Base-by-base conservation (phyloP, 176 grass and related monocot genomes). In the Carex parvula region DNA sequence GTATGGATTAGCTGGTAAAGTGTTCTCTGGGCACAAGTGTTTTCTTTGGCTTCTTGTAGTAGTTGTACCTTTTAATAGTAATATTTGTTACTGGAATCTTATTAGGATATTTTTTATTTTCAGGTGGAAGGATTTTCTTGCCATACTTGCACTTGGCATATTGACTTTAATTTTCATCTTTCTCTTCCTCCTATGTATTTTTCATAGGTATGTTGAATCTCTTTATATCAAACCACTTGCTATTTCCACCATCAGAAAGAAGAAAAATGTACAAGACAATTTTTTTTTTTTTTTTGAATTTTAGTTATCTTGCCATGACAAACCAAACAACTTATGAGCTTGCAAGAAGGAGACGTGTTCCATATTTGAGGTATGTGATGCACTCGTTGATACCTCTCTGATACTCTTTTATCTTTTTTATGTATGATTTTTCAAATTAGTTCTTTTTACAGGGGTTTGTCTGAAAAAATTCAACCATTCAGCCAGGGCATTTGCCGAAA, bases 291-390 rank as follows among this genome's bases (percentile, higher is more conserved):
- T 62, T 80, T 21, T 35, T 18, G 54, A 59, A 78, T 59, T 85
- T 30, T 89, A 99, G 97, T 54, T 96, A 99, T 79, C 89, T 99
- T 81, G 90, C 88, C 68, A 83, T 96, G 83, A 95, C 93, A 92
- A 99, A 99, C 85, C 97, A 99, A 87, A 99, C 97, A 62, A 99
- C 97, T 17, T 99, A 94, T 2, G 97, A 99, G 86, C 87, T 94
- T 79, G 97, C 91, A 7, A 90, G 93, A 83, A 96, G 91, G 78
- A 91, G 81, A 52, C 86, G 97, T 15, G 91, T 94, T 85, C 85
- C 85, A 15, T 99, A 99, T 84, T 44, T 99, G 83, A 99, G 87
- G 97, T 99, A 91, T 76, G 41, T 1, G n/a, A 59, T 56, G 81
- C 26, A 52, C 5, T 35, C 37, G 4, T 78, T 71, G 42, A 57